Conservation (phyloP, 345 rosid species). For the Eucalyptus microcorys region DNA sequence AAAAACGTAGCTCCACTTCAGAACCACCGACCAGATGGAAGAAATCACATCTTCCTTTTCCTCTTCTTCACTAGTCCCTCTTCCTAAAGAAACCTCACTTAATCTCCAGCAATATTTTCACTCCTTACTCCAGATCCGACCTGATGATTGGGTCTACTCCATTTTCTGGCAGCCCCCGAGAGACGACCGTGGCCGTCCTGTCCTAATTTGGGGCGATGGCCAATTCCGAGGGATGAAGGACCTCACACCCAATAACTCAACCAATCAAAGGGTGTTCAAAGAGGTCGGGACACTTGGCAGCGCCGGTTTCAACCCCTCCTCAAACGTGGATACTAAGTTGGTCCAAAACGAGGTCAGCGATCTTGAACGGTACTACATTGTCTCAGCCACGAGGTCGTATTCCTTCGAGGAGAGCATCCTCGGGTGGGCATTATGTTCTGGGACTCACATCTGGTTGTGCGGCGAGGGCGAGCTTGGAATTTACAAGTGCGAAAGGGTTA, state of each 20-base stretch:
- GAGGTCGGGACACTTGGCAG: not conserved
- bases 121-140: slow-evolving; percentile 21
- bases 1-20: not conserved
- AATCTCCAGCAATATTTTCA: slow-evolving; percentile 40
- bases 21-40: not conserved
- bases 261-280: not conserved
- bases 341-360: slow-evolving; percentile 4
- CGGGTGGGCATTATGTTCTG: slow-evolving; percentile 18
- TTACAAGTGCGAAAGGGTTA: slow-evolving; percentile 28
- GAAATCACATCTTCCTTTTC: slow-evolving; percentile 15
- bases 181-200: slow-evolving; percentile 10
- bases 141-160: slow-evolving; percentile 49
- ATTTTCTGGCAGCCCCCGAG: slow-evolving; percentile 45
- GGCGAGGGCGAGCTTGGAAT: slow-evolving; percentile 14
- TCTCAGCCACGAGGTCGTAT: slow-evolving; percentile 20
- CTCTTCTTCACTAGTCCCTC: slow-evolving; percentile 4
- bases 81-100: slow-evolving; percentile 1
- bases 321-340: not conserved
- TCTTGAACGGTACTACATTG: slow-evolving; percentile 28
- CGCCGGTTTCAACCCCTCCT: not conserved
- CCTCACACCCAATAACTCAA: not conserved
- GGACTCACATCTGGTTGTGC: slow-evolving; percentile 20
- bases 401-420: slow-evolving; percentile 15
- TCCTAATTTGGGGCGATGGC: slow-evolving; percentile 37
- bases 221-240: slow-evolving; percentile 15